These are phyloP conservation scores for Hypomontagnella monticulosa DNA, from an alignment of 495 filamentous ascomycete species.

Conservation along the genomic window DNA sequence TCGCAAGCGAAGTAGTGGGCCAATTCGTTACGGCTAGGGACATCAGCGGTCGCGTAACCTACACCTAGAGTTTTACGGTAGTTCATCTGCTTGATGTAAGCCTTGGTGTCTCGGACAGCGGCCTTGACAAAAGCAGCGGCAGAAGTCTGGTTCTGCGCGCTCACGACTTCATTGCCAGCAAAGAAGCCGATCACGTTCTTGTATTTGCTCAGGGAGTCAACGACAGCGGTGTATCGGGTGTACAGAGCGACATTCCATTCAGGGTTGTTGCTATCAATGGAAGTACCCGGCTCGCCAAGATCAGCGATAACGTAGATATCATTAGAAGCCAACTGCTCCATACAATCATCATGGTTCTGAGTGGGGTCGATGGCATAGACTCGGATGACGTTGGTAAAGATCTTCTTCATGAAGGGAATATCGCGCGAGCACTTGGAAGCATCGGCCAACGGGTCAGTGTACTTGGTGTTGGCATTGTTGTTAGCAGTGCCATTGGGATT, in stretches of 20 bases:
- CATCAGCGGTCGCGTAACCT: constrained; percentile 91
- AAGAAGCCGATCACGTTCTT: constrained; percentile 95
- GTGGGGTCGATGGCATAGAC: constrained; percentile 90
- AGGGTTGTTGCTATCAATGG: constrained; percentile 84
- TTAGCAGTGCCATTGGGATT: constrained; percentile 51
- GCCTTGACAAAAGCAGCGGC: constrained; percentile 96
- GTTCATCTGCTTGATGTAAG: constrained; percentile 81
- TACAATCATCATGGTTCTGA: constrained; percentile 79
- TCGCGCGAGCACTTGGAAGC: constrained; percentile 76
- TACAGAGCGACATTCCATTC: constrained; percentile 79
- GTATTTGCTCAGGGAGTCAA: constrained; percentile 82
- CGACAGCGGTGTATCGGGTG: constrained; percentile 79
- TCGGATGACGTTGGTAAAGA: constrained; percentile 90
- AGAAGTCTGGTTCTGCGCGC: constrained; percentile 78
- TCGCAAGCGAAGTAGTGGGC: constrained; percentile 95
- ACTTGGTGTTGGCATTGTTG: constrained; percentile 51
- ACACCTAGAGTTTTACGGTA: constrained; percentile 71
- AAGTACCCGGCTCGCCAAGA: constrained; percentile 77
- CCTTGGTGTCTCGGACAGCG: constrained; percentile 92
- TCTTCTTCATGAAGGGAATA: constrained; percentile 76
- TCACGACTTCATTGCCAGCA: constrained; percentile 95
- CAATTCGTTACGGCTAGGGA: constrained; percentile 76
- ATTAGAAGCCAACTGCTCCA: constrained; percentile 80
- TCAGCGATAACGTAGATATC: constrained; percentile 97
- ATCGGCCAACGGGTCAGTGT: constrained; percentile 77